Evolutionary conservation across 768 basidiomycete genomes (phyloP).

Genomic region (Lactifluus pinguis): DNA sequence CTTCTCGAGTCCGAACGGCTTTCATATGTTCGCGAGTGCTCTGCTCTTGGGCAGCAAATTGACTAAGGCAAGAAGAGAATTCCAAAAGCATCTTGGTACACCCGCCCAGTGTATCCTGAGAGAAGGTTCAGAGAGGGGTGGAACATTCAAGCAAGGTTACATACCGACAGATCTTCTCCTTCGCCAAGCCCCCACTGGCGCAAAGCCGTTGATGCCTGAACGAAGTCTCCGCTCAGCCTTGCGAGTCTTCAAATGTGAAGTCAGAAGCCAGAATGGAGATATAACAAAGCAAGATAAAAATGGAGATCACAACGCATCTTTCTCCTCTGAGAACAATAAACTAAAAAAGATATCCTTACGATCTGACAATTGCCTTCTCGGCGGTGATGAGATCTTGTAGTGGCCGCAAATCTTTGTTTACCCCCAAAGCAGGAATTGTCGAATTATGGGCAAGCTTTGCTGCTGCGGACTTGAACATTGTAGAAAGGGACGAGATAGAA

Average conservation of each 20-base stretch:
- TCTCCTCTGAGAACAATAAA: background rate
- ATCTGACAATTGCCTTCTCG: conserved; percentile 72
- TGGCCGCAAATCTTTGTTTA: conserved; percentile 69
- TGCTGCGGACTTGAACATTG: conserved; percentile 71
- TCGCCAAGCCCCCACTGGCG: conserved; percentile 68
- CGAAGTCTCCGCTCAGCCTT: conserved; percentile 54
- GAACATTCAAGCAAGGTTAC: conserved; percentile 21
- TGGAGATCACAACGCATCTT: background rate
- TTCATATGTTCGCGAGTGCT: conserved; percentile 69
- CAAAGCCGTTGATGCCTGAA: conserved; percentile 64
- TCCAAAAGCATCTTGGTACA: conserved; percentile 59
- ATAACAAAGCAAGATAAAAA: background rate
- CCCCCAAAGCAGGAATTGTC: conserved; percentile 58
- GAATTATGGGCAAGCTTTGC: conserved; percentile 86
- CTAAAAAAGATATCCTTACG: conserved; percentile 38
- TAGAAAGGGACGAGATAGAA: background rate
- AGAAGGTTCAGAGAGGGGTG: background rate
- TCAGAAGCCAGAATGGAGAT: background rate
- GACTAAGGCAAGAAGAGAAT: conserved; percentile 55
- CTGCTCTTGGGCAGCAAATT: conserved; percentile 64
- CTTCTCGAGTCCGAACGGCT: conserved; percentile 74
- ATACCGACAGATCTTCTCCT: conserved; percentile 73
- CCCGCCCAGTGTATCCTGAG: conserved; percentile 64
- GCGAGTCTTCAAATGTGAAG: conserved; percentile 38
- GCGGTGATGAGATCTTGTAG: conserved; percentile 85